Evolutionary conservation across 805 yeast genomes (phyloP), one percentile per base, ranked within the genome.

Genomic region (Yarrowia sp.): DNA sequence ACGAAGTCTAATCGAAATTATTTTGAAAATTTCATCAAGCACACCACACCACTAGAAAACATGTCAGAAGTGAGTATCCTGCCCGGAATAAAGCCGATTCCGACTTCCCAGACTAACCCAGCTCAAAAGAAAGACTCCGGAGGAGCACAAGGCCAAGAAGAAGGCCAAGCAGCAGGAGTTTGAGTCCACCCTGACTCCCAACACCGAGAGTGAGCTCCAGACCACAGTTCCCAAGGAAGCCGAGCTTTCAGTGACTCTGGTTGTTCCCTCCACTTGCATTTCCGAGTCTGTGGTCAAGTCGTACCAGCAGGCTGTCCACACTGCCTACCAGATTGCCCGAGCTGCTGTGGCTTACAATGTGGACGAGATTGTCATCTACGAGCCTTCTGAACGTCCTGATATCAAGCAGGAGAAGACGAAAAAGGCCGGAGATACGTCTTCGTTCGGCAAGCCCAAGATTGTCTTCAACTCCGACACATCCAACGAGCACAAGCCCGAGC

Each of bases 301-400:
- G 72, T 79, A 91, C 63, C 88, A 88, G 71, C 97, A 92, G 75
- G 87, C 86, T 14, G 92, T 97, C 0, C 81, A 85, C 69, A 82
- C 86, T 0, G 87, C 90, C 0, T 90, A 92, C 74, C 96, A 92
- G 77, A 82, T 93, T 15, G 93, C 97, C 12, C 86, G 89, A 73
- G 86, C 88, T 2, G 89, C 92, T 3, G 85, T 90, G 38, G 81
- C 86, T 1, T 92, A 83, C 76, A 84, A 86, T 67, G 91, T 91
- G 7, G 84, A 86, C 5, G 98, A 93, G 75, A 82, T 93, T 40
- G 86, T 92, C 3, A 80, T 93, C 0, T 81, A 91, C 73, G 90
- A 90, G 70, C 79, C 86, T 3, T 78, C 79, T 12, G 78, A 78
- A 43, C 50, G 65, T 16, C 52, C 52, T 14, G 69, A 35, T 15